A percentile compares a stretch with the other conserved stretches of the same genome.
Evolutionary conservation across 140 eudicot genomes (phyloP).

Genomic region (Flaveria floridana): DNA sequence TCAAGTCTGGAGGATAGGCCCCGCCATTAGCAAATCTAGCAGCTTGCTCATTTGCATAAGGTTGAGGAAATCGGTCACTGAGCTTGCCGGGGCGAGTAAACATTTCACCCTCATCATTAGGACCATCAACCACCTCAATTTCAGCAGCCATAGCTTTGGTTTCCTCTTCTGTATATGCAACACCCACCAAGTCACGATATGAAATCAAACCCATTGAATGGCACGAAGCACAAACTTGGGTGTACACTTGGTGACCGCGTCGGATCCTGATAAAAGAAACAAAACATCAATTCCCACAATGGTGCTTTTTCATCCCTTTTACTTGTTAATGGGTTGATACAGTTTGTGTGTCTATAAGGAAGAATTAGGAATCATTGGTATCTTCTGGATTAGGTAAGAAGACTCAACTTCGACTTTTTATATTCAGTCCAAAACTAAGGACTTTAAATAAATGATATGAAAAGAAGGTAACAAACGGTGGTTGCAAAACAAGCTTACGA

Average conservation of each 20-base stretch:
- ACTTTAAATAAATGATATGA: background rate
- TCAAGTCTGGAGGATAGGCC: constrained; percentile 91
- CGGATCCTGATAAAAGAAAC: constrained; percentile 43
- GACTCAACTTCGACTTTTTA: background rate
- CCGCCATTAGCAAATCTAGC: constrained; percentile 96
- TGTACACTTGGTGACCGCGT: constrained; percentile 90
- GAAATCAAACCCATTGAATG: constrained; percentile 88
- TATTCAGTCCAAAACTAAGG: background rate
- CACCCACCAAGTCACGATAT: constrained; percentile 90
- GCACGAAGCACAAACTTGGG: constrained; percentile 94
- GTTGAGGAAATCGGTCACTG: constrained; percentile 87
- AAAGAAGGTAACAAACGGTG: background rate
- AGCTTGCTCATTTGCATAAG: constrained; percentile 83
- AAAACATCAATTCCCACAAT: constrained; percentile 3
- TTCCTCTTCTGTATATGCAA: constrained; percentile 94
- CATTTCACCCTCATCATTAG: constrained; percentile 98
- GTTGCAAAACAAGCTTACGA: constrained; percentile 52
- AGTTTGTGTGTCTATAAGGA: background rate
- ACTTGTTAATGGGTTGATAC: background rate
- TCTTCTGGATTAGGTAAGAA: background rate
- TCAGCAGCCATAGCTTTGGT: constrained; percentile 96
- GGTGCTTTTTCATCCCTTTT: background rate
- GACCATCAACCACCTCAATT: constrained; percentile 90
- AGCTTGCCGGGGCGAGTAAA: constrained; percentile 88
- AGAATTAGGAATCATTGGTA: background rate